Evolutionary conservation across 2,329 filamentous ascomycete genomes (phyloP), one percentile per base, ranked within the genome.

Genomic region (Sclerotinia glacialis): DNA sequence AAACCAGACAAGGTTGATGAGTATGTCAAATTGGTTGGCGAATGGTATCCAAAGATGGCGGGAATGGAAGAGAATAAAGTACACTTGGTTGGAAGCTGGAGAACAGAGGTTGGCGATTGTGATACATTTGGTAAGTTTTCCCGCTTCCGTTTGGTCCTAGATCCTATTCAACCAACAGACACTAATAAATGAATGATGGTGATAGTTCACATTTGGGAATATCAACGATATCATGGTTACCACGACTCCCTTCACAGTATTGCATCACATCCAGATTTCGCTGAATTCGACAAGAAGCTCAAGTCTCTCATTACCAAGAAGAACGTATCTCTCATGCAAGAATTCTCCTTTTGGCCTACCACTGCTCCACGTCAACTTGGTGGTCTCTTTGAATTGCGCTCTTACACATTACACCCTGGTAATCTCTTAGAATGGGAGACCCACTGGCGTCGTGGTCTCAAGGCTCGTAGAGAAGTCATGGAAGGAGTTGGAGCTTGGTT

Each of bases 301-400:
- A 93, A 93, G 79, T 83, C 82, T n/a, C 82, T 98, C 69, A 94
- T 99, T 76, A 88, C 83, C 67, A 86, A 86, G 70, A 98, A 97
- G 82, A 87, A 89, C 72, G 90, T 89, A 5, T 97, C 93, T 0
- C 85, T 99, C 62, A 99, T 99, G 95, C 95, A 99, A 78, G 95
- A 99, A 79, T 99, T 99, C 80, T 97, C 93, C 46, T 99, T 99
- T 85, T 99, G 95, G 95, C 95, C 95, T 1, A 99, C 95, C 3
- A 94, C 92, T 0, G 85, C 93, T 6, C 95, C 95, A 0, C 92
- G 95, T 68, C 84, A 92, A 74, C 86, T 99, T 0, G 95, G 95
- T 65, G 95, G 95, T 55, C 80, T 99, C 52, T 99, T 99, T 77
- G 95, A 99, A 81, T 85, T 99, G 44, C 91, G 95, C 63, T 97